Evolutionary conservation across 805 yeast species (phyloP), one percentile per base, ranked within the genome.

Genomic region (Vanderwaltozyma yarrowii): DNA sequence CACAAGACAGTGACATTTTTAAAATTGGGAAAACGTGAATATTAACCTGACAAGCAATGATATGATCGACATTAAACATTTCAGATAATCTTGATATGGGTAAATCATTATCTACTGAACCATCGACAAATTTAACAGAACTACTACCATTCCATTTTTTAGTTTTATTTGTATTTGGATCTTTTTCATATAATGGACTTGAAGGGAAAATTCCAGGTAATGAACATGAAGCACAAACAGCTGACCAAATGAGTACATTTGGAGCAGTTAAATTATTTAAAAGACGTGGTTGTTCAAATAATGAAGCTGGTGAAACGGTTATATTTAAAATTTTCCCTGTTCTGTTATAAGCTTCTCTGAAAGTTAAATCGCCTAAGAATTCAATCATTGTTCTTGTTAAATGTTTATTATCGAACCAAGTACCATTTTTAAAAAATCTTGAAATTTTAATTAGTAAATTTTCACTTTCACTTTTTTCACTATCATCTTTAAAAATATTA

Each of bases 1-100:
- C 77, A 54, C 76, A 73, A 16, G 78, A 74, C 4, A 78, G 69
- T 0, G 87, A 76, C 37, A 78, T 43, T 46, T 77, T 78, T 49
- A 92, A 66, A 36, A 89, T 71, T 0, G 98, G 98, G 2, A 83
- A 84, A 13, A 92, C 94, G 56, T 92, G 98, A 0, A 96, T 94
- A 54, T 92, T 92, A 1, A 92, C 98, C 58, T 92, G 99, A 33
- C 95, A 89, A 0, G 96, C 98, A 49, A 92, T 87, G 44, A 92
- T 88, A 58, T 92, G 96, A 56, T 92, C 95, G 23, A 92, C 96
- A 53, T 92, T 89, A 59, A 92, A 92, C 95, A 92, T 87, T 56
- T 92, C 98, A 16, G 94, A 80, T 17, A 92, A 66, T 47, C 96
- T 71, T 2, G 94, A 71, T 20, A 87, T 80, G 3, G 99, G 99